phyloP scores from a whole-genome alignment of 805 yeast species.

The Wickerhamomyces queroliae region DNA sequence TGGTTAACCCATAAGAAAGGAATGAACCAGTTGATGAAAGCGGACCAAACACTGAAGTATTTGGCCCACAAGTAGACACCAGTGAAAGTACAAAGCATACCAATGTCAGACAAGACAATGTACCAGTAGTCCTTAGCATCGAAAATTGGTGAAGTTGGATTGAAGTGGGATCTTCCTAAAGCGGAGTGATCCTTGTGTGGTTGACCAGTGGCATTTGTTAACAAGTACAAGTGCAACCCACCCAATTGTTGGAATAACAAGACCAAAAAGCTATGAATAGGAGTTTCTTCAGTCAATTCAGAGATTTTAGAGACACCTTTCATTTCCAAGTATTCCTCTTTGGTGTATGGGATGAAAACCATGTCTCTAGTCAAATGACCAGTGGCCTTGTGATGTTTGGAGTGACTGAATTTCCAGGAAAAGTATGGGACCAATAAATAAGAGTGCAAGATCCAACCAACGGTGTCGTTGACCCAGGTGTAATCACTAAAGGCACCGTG shows the following conservation, averaged over 20 bases:
- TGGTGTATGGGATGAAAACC: conserved; percentile 53
- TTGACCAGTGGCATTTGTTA: conserved; percentile 55
- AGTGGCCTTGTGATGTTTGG: conserved; percentile 59
- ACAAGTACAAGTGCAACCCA: conserved; percentile 46
- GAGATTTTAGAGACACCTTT: conserved; percentile 29
- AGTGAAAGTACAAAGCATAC: conserved; percentile 38
- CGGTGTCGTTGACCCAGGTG: conserved; percentile 43
- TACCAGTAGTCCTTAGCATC: conserved; percentile 51
- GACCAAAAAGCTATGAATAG: conserved; percentile 37
- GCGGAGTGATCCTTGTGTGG: conserved; percentile 35
- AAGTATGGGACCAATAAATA: conserved; percentile 54
- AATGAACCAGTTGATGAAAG: conserved; percentile 48
- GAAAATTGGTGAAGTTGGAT: conserved; percentile 50
- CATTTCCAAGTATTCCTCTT: conserved; percentile 35
- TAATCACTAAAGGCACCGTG: conserved; percentile 58
- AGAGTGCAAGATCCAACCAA: conserved; percentile 59
- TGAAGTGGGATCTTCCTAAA: conserved; percentile 43
- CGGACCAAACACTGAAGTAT: conserved; percentile 41
- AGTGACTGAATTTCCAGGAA: conserved; percentile 56
- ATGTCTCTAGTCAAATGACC: conserved; percentile 56
- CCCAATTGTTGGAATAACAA: conserved; percentile 50
- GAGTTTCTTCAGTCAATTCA: conserved; percentile 51
- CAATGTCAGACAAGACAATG: conserved; percentile 49
- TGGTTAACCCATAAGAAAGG: conserved; percentile 59
- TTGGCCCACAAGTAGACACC: conserved; percentile 48